Evolutionary conservation across 192 early-diverging fungal species (phyloP).

Genomic region (Backusella luteola): DNA sequence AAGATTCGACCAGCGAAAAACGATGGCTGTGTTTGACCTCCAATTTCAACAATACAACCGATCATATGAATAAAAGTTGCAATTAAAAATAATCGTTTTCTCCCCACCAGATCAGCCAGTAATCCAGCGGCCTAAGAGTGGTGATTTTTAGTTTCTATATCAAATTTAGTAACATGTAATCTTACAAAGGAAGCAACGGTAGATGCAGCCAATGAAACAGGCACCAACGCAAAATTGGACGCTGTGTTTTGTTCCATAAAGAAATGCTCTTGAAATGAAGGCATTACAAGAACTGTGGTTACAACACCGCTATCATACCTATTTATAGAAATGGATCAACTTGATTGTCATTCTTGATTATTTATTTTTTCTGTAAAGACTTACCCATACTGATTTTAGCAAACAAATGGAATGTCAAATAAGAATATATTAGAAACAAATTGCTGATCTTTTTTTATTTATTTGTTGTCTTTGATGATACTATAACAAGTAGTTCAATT

Average conservation of each 20-base stretch:
- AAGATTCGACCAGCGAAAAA: slow-evolving; percentile 52
- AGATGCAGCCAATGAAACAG: slow-evolving; percentile 34
- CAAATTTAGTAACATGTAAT: too few relatives aligned
- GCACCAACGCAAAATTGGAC: neutral
- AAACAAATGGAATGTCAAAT: neutral
- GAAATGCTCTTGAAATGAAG: slow-evolving; percentile 14
- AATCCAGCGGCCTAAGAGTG: slow-evolving; percentile 44
- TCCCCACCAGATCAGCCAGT: slow-evolving; percentile 47
- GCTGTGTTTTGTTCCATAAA: neutral
- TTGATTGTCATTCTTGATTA: neutral
- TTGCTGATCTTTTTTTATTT: neutral
- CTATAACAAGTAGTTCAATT: neutral
- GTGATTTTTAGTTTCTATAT: too few relatives aligned
- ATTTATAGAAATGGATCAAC: neutral
- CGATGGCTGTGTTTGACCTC: slow-evolving; percentile 33
- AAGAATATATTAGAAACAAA: too few relatives aligned
- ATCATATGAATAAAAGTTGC: slow-evolving; percentile 45
- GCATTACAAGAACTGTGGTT: slow-evolving; percentile 21
- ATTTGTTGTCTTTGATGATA: neutral
- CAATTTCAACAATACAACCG: slow-evolving; percentile 49
- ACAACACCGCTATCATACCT: slow-evolving; percentile 28
- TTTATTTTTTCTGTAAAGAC: neutral
- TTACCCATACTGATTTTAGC: slow-evolving; percentile 20
- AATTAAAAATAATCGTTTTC: slow-evolving; percentile 40
- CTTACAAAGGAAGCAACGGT: slow-evolving; percentile 60